phyloP scores from a whole-genome alignment of 139 green algal species.

The Haematococcus lacustris region DNA sequence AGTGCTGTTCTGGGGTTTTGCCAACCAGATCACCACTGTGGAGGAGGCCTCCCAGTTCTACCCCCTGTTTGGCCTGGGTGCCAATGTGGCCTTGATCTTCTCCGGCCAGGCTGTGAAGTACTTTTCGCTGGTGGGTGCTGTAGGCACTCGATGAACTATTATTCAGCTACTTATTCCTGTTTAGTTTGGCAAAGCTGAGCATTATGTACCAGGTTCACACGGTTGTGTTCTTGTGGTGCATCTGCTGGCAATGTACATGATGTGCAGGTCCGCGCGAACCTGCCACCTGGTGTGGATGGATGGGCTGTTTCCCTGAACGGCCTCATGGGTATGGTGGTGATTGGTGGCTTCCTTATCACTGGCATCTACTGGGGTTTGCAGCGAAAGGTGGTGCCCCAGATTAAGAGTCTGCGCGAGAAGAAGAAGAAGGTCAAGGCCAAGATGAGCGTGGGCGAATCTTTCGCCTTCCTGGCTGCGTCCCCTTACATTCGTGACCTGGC shows the following conservation, averaged over 20 bases:
- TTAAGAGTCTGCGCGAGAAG: conserved; percentile 76
- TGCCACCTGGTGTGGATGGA: conserved; percentile 91
- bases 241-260: too few species aligned
- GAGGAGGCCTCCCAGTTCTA: conserved; percentile 99
- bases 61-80: conserved; percentile 95
- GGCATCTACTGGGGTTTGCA: conserved; percentile 84
- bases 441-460: conserved; percentile 89
- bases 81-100: conserved; percentile 98
- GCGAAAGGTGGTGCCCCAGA: conserved; percentile 68
- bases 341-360: conserved; percentile 72
- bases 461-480: conserved; percentile 88
- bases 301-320: conserved; percentile 93
- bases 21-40: conserved; percentile 98
- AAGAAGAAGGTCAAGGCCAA: conserved; percentile 88
- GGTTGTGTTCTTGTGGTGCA: too few species aligned
- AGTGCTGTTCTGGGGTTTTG: conserved; percentile 98
- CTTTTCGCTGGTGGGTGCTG: conserved; percentile 81
- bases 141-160: too few species aligned
- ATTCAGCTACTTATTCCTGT: too few species aligned
- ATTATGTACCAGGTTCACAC: too few species aligned
- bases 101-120: conserved; percentile 93
- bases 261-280: conserved; percentile 63
- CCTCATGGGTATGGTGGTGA: conserved; percentile 96
- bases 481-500: conserved; percentile 95
- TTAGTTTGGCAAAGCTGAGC: too few species aligned